These are phyloP conservation scores for Backusella liffmaniae DNA, from an alignment of 192 early-diverging fungal species.

Conservation along the genomic window DNA sequence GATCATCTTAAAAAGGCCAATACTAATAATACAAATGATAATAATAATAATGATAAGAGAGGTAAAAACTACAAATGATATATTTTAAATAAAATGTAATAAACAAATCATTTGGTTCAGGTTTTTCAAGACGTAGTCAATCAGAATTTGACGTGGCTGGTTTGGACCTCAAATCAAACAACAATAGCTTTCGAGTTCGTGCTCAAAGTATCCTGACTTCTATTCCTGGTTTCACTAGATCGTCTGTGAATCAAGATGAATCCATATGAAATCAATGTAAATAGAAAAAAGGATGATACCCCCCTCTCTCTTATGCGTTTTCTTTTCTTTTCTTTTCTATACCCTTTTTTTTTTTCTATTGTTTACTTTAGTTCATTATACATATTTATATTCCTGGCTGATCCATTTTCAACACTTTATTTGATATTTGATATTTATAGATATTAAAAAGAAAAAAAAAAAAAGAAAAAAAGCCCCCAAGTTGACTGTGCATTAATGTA, in stretches of 20 bases:
- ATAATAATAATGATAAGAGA: not conserved
- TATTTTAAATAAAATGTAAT: not conserved
- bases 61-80: not conserved
- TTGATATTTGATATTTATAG: not conserved
- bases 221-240: conserved; percentile 12
- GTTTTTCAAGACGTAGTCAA: conserved; percentile 18
- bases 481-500: not conserved
- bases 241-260: not conserved
- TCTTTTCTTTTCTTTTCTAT: not conserved
- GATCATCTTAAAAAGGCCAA: not conserved
- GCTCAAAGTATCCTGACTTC: conserved; percentile 25
- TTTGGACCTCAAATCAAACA: not conserved
- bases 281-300: not conserved
- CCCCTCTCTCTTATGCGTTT: not conserved
- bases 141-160: conserved; percentile 22
- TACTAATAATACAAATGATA: not conserved
- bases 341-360: not conserved
- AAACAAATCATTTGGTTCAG: not conserved
- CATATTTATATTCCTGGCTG: too few relatives aligned
- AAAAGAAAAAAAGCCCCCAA: not conserved
- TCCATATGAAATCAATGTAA: not conserved
- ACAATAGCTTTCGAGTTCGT: conserved; percentile 21
- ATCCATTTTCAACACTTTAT: too few relatives aligned
- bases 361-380: too few relatives aligned
- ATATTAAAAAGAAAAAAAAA: not conserved